phyloP scores from a whole-genome alignment of 2,329 filamentous ascomycete genomes.

The Exserohilum turcica region DNA sequence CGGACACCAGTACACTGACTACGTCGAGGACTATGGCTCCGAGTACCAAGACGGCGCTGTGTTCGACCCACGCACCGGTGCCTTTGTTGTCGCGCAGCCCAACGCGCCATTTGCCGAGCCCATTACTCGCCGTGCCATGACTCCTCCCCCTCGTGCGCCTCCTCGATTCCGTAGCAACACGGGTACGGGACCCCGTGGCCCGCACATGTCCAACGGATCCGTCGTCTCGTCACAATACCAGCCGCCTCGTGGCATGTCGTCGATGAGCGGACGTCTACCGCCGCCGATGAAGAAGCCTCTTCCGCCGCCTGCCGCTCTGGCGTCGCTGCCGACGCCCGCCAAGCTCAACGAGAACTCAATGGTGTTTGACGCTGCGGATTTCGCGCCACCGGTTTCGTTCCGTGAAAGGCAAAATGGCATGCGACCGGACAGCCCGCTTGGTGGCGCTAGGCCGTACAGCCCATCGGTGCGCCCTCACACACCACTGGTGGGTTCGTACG shows the following conservation, averaged over 20 bases:
- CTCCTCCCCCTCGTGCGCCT: slow-evolving; percentile 77
- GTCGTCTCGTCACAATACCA: slow-evolving; percentile 53
- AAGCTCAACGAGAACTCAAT: slow-evolving; percentile 78
- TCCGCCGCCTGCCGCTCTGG: slow-evolving; percentile 75
- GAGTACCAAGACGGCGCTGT: slow-evolving; percentile 68
- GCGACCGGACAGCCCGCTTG: slow-evolving; percentile 63
- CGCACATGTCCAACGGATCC: slow-evolving; percentile 56
- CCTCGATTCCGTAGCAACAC: slow-evolving; percentile 56
- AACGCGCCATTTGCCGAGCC: slow-evolving; percentile 76
- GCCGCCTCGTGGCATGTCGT: slow-evolving; percentile 49
- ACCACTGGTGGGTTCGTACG: slow-evolving; percentile 82
- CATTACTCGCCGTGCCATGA: slow-evolving; percentile 90
- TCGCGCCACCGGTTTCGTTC: slow-evolving; percentile 73
- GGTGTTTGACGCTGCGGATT: slow-evolving; percentile 76
- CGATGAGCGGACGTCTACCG: slow-evolving; percentile 46
- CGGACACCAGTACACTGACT: slow-evolving; percentile 52
- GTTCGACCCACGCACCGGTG: slow-evolving; percentile 63
- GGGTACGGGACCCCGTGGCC: slow-evolving; percentile 32
- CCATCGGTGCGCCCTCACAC: slow-evolving; percentile 73
- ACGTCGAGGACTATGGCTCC: slow-evolving; percentile 77
- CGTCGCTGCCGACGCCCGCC: slow-evolving; percentile 80
- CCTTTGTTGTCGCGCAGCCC: slow-evolving; percentile 62
- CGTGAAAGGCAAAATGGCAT: slow-evolving; percentile 71
- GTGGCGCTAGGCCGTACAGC: slow-evolving; percentile 69
- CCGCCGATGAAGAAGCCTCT: slow-evolving; percentile 60